Percentiles rank a stretch among this genome's conserved stretches.
Evolutionary conservation across 352 stramenopile genomes (phyloP).

Genomic region (Phytophthora pseudosyringae): DNA sequence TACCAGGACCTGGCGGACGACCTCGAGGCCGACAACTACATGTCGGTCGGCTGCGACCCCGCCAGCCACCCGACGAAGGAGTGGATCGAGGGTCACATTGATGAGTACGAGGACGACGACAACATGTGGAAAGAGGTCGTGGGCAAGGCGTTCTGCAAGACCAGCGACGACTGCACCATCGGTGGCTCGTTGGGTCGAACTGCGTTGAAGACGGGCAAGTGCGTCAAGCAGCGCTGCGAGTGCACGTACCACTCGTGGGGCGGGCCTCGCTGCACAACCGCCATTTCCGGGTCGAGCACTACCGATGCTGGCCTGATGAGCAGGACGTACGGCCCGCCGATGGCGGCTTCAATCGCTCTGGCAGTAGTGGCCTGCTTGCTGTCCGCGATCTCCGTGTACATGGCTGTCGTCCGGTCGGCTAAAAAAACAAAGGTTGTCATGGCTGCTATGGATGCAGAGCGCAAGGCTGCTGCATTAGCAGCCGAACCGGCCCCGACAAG

Average conservation of each 20-base stretch:
- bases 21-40: conserved; percentile 49
- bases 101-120: conserved; percentile 62
- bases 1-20: conserved; percentile 59
- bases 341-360: conserved; percentile 37
- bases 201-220: conserved; percentile 49
- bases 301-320: conserved; percentile 18
- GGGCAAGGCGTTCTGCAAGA: conserved; percentile 49
- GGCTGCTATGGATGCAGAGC: conserved; percentile 20
- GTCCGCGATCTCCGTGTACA: conserved; percentile 13
- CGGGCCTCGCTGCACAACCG: conserved; percentile 66
- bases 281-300: conserved; percentile 22
- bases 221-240: conserved; percentile 50
- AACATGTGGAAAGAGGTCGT: conserved; percentile 51
- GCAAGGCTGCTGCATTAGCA: conserved; percentile 11
- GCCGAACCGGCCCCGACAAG: neutral
- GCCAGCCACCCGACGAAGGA: conserved; percentile 56
- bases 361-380: conserved; percentile 19
- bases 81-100: conserved; percentile 74
- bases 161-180: conserved; percentile 54
- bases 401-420: conserved; percentile 5
- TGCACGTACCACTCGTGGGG: conserved; percentile 59
- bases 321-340: conserved; percentile 55
- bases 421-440: conserved; percentile 32
- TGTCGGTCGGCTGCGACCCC: conserved; percentile 64
- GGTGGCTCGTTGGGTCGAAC: conserved; percentile 17